These are phyloP conservation scores for Eucalyptus shirleyi DNA, from an alignment of 345 rosid species.

Conservation along the genomic window DNA sequence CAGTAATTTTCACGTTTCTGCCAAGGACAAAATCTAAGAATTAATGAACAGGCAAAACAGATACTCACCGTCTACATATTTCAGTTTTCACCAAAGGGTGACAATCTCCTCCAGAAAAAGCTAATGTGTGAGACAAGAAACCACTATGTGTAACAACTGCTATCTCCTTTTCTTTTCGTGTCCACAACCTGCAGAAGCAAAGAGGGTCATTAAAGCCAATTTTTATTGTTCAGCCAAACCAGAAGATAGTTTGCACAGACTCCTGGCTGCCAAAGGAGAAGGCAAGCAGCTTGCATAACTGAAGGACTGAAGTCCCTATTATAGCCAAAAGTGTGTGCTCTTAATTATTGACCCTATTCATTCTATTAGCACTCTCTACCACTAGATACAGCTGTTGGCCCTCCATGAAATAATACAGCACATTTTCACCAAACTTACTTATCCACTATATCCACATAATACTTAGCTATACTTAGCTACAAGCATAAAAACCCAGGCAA, in stretches of 20 bases:
- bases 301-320: neutral
- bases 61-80: constrained; percentile 61
- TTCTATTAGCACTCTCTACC: neutral
- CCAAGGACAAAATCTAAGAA: neutral
- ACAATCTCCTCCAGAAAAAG: constrained; percentile 63
- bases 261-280: neutral
- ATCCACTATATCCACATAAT: neutral
- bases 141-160: constrained; percentile 96
- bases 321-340: neutral
- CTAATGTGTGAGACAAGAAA: constrained; percentile 73
- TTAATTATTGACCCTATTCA: neutral
- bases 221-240: neutral
- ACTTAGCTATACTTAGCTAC: neutral
- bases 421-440: neutral
- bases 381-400: neutral
- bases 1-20: neutral
- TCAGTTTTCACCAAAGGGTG: constrained; percentile 69
- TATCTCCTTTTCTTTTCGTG: constrained; percentile 93
- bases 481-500: neutral
- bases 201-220: neutral
- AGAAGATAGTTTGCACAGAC: neutral
- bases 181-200: constrained; percentile 66
- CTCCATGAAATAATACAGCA: neutral
- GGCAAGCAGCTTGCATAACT: neutral
- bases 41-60: neutral